Percentiles rank a stretch among this genome's conserved stretches.
Conservation (phyloP, 2,329 filamentous ascomycete genomes). For the Tympanopsis confertula region DNA sequence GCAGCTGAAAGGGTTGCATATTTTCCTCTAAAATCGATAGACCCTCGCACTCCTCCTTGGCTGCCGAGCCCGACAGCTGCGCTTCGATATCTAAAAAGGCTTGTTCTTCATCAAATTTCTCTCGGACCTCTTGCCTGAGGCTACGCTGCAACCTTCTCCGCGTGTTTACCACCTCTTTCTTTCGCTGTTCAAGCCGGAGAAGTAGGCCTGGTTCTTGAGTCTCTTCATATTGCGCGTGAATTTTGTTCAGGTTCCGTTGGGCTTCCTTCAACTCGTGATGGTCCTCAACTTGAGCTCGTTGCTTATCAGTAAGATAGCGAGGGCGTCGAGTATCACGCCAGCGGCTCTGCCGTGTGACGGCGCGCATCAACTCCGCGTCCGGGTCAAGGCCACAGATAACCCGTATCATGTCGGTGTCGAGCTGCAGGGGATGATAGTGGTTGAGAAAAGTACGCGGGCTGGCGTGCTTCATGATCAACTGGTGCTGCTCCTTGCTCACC, state of each 20-base stretch:
- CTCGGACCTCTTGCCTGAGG: constrained; percentile 5
- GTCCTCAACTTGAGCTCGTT: constrained; percentile 6
- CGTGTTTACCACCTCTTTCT: constrained; percentile 9
- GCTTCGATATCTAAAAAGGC: constrained; percentile 9
- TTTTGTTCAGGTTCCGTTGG: constrained; percentile 5
- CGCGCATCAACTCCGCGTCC: constrained; percentile 6
- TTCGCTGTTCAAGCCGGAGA: constrained; percentile 2
- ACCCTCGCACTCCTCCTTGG: constrained; percentile 6
- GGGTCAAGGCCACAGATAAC: constrained; percentile 6
- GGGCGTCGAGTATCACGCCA: constrained; percentile 7
- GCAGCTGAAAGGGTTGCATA: constrained; percentile 6
- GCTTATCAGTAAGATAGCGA: constrained; percentile 5
- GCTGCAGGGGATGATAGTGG: constrained; percentile 7
- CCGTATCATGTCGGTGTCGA: constrained; percentile 7
- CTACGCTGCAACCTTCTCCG: constrained; percentile 5
- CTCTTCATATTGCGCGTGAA: constrained; percentile 5
- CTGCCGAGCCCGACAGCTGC: constrained; percentile 7
- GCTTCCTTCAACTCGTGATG: constrained; percentile 7
- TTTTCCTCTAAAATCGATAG: background rate
- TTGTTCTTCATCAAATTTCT: constrained; percentile 10
- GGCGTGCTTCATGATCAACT: constrained; percentile 10
- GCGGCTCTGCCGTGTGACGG: constrained; percentile 6
- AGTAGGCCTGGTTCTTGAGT: constrained; percentile 4
- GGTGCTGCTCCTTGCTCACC: constrained; percentile 6
- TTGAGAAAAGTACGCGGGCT: constrained; percentile 8